Conservation (phyloP, 2,329 filamentous ascomycete genomes). For the Trichoderma guizhouense region DNA sequence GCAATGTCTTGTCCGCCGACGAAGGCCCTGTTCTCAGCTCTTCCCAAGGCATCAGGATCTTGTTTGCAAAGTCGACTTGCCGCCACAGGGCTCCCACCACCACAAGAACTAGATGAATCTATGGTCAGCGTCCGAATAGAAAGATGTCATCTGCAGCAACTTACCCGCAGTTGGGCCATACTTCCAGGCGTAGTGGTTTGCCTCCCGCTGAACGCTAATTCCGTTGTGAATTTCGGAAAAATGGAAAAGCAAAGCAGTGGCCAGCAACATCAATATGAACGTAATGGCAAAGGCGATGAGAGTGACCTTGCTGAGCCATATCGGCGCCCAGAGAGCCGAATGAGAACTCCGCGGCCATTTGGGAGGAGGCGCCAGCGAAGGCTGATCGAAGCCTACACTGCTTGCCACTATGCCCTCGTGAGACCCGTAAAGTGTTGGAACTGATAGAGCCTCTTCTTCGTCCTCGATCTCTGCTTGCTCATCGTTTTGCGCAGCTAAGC, state of each 20-base stretch:
- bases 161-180: slow-evolving; percentile 13
- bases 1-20: slow-evolving; percentile 7
- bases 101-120: not conserved
- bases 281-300: not conserved
- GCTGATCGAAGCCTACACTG: not conserved
- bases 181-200: slow-evolving; percentile 13
- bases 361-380: not conserved
- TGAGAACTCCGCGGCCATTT: not conserved
- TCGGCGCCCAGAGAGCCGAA: not conserved
- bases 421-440: not conserved
- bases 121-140: not conserved
- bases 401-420: not conserved
- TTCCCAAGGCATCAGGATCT: slow-evolving; percentile 5
- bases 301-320: not conserved
- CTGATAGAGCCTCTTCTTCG: not conserved
- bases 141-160: not conserved
- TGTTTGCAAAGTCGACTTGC: slow-evolving; percentile 6
- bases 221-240: not conserved
- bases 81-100: slow-evolving; percentile 9
- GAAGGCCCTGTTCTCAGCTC: not conserved
- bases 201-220: not conserved
- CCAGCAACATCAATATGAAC: not conserved
- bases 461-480: not conserved
- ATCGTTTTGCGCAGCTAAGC: not conserved
- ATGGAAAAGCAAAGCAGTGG: not conserved